Base-by-base conservation (phyloP, 2,329 filamentous ascomycete species). In the Phoma herbarum region DNA sequence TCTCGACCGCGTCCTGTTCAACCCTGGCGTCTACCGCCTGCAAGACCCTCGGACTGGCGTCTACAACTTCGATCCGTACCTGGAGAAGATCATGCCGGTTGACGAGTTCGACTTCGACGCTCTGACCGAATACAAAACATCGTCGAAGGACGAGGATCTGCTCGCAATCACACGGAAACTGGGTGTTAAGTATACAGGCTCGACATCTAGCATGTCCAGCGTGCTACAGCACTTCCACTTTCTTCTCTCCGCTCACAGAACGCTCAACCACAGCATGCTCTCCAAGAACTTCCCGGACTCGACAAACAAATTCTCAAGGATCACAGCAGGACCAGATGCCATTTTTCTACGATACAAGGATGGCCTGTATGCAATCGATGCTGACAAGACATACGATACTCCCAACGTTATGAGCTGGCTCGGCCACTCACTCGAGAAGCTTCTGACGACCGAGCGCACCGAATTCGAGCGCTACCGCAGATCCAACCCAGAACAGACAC, bases 31-130 rank as follows among this genome's bases (percentile, higher is more conserved):
- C 35, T 97, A 97, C 75, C 89, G 92, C 49, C 85, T 99, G 50
- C 93, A 96, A 77, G 95, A 99, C 75, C 88, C 90, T 23, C 86
- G 92, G 57, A 93, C 94, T 37, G 85, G 88, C 18, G 92, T 98
- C 7, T 99, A 88, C 83, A 99, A 99, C 75, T 99, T 99, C 70
- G 94, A 99, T 73, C 95, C 96, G 0, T 97, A 97, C 71, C 84
- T 99, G 20, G 87, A 93, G 60, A 88, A 88, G 51, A 96, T 99
- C 68, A 98, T 98, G 92, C 93, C 95, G 2, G 88, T 95, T 16
- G 82, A 86, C 2, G 92, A 99, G 72, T 99, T 99, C 71, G 92
- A 99, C 72, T 99, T 96, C 76, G 85, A 91, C 57, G 88, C 92
- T 3, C 78, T 99, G 52, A 92, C 91, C 75, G 84, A 88, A 62